These are phyloP conservation scores for Zygoascus meyerae DNA, from an alignment of 1,139 yeast genomes.

Conservation along the genomic window DNA sequence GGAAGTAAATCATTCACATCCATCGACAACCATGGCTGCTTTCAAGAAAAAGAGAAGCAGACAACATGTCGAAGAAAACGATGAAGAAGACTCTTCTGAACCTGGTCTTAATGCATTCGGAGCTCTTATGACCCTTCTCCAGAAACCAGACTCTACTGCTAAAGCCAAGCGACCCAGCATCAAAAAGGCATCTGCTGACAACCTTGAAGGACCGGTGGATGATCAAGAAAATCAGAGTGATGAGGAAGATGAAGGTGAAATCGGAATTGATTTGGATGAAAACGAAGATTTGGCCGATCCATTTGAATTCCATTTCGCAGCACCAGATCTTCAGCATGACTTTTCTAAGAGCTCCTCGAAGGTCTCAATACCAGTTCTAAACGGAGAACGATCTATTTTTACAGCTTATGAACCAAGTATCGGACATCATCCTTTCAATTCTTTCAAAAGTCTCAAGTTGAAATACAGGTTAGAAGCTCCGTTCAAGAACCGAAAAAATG, in stretches of 20 bases:
- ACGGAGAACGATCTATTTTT: constrained; percentile 2
- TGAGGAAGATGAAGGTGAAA: constrained; percentile 30
- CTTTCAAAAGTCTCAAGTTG: constrained; percentile 15
- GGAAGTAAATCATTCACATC: not conserved
- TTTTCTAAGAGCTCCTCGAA: constrained; percentile 3
- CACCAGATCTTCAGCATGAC: constrained; percentile 38
- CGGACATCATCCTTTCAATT: not conserved
- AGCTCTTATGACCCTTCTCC: constrained; percentile 67
- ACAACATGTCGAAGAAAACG: constrained; percentile 20
- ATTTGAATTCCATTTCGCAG: constrained; percentile 69
- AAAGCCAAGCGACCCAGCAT: constrained; percentile 6
- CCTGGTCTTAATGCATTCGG: constrained; percentile 50
- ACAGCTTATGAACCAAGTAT: not conserved
- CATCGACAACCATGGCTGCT: not conserved
- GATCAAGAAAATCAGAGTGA: constrained; percentile 26
- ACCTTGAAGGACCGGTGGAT: constrained; percentile 3
- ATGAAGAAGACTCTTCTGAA: constrained; percentile 20
- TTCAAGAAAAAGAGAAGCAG: constrained; percentile 20
- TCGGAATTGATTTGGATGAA: constrained; percentile 37
- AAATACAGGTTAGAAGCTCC: constrained; percentile 30
- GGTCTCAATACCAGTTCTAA: constrained; percentile 10
- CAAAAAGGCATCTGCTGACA: constrained; percentile 3
- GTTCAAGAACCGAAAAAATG: constrained; percentile 21
- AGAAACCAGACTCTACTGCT: constrained; percentile 37
- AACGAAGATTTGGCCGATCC: constrained; percentile 46